Percentiles rank a stretch among this genome's conserved stretches.
phyloP scores from a whole-genome alignment of 768 basidiomycete genomes.

The Mycena leptocephala region DNA sequence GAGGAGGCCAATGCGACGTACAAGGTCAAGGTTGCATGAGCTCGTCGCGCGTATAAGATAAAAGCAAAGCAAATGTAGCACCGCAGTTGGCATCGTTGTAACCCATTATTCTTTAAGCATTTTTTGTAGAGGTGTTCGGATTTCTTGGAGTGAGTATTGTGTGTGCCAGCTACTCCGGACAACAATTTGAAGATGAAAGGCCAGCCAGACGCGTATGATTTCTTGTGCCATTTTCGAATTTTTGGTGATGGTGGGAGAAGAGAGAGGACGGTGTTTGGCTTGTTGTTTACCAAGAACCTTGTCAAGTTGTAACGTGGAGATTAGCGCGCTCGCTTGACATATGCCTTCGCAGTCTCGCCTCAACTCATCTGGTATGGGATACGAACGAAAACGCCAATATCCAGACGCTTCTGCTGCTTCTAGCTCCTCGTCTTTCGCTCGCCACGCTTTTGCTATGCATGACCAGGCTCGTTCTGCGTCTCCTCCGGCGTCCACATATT shows the following conservation, averaged over 20 bases:
- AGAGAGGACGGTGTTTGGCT: background rate
- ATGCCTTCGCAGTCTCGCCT: slow-evolving; percentile 38
- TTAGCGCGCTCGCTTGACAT: slow-evolving; percentile 5
- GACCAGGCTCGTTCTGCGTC: slow-evolving; percentile 61
- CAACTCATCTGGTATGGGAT: slow-evolving; percentile 47
- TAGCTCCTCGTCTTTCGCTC: slow-evolving; percentile 51
- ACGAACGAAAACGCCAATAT: slow-evolving; percentile 60
- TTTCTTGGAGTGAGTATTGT: too few species aligned
- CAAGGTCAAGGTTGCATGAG: slow-evolving; percentile 50
- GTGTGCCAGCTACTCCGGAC: too few species aligned
- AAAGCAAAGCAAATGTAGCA: background rate
- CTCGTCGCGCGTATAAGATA: background rate
- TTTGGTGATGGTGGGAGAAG: background rate
- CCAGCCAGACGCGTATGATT: background rate
- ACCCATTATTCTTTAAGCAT: slow-evolving; percentile 9
- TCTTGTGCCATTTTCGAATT: background rate
- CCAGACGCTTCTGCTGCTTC: slow-evolving; percentile 55
- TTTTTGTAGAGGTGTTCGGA: background rate
- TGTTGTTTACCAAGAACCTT: background rate
- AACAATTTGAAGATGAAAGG: too few species aligned
- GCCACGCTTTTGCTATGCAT: slow-evolving; percentile 43
- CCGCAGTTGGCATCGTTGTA: background rate
- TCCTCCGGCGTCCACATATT: slow-evolving; percentile 89
- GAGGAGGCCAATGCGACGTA: slow-evolving; percentile 64
- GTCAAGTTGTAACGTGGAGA: slow-evolving; percentile 19